phyloP scores from a whole-genome alignment of 2,329 filamentous ascomycete species.

The Geosmithia putterillii region DNA sequence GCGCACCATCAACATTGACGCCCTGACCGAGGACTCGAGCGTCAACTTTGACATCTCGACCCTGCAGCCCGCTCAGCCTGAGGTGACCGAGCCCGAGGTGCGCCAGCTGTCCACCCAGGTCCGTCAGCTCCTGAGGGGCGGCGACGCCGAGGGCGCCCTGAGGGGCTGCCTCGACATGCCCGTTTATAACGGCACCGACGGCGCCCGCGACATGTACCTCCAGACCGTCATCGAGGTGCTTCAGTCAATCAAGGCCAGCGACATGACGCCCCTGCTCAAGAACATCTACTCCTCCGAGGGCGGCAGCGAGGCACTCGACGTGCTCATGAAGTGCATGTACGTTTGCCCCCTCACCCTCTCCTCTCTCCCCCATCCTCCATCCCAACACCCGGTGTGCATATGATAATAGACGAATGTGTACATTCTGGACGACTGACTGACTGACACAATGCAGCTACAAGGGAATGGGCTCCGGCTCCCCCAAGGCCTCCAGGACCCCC shows the following conservation, averaged over 20 bases:
- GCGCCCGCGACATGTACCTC: constrained; percentile 68
- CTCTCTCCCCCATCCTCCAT: neutral
- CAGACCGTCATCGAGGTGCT: constrained; percentile 85
- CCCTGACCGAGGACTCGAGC: constrained; percentile 78
- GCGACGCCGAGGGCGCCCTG: constrained; percentile 78
- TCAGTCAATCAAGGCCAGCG: constrained; percentile 89
- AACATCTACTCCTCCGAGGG: constrained; percentile 67
- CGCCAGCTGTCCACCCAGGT: constrained; percentile 70
- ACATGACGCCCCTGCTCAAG: constrained; percentile 83
- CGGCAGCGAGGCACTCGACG: constrained; percentile 77
- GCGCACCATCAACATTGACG: constrained; percentile 92
- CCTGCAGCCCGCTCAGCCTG: constrained; percentile 63
- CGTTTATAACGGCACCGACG: constrained; percentile 54
- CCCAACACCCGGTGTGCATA: no score
- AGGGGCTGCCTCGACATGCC: constrained; percentile 74
- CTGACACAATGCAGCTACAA: constrained; percentile 57
- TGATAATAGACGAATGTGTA: neutral
- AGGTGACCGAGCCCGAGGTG: constrained; percentile 66
- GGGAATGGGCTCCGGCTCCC: constrained; percentile 55
- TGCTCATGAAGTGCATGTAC: constrained; percentile 95
- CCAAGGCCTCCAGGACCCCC: constrained; percentile 24
- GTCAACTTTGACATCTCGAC: constrained; percentile 84
- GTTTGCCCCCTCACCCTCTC: constrained; percentile 17
- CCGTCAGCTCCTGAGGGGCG: constrained; percentile 74
- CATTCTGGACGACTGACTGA: neutral